These are phyloP conservation scores for Marasmius oreades DNA, from an alignment of 1,284 basidiomycete genomes.

Conservation along the genomic window DNA sequence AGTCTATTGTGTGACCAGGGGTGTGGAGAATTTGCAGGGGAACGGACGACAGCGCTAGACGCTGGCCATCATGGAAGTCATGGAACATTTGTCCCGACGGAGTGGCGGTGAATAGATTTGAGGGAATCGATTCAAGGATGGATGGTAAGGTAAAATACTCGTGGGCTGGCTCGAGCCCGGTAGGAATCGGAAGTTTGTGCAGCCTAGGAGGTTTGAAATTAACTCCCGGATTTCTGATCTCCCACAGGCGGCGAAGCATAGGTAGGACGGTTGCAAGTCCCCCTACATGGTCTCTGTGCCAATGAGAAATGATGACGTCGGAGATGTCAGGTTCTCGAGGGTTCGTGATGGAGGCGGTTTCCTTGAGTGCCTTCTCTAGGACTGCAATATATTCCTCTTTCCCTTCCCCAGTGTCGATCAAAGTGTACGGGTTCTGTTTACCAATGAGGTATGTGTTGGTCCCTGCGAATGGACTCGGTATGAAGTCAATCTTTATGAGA, in stretches of 20 bases:
- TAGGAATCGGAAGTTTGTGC: conserved; percentile 60
- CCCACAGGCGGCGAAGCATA: conserved; percentile 63
- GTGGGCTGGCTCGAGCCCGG: conserved; percentile 18
- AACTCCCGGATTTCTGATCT: conserved; percentile 34
- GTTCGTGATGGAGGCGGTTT: conserved; percentile 28
- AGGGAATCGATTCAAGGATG: conserved; percentile 40
- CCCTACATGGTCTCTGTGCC: conserved; percentile 84
- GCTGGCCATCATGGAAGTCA: conserved; percentile 52
- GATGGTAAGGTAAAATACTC: conserved; percentile 33
- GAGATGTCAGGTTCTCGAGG: conserved; percentile 53
- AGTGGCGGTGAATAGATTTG: conserved; percentile 41
- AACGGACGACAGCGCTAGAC: conserved; percentile 27
- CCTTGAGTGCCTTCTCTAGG: conserved; percentile 57
- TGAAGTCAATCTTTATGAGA: neutral
- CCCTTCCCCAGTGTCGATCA: conserved; percentile 90
- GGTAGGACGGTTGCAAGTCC: conserved; percentile 74
- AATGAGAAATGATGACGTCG: conserved; percentile 89
- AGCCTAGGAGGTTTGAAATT: conserved; percentile 62
- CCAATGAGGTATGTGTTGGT: conserved; percentile 94
- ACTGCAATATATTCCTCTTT: conserved; percentile 64
- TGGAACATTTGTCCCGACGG: conserved; percentile 45
- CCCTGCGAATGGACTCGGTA: conserved; percentile 37
- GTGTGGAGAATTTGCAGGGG: conserved; percentile 72
- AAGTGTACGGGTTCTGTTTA: conserved; percentile 62
- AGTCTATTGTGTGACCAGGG: conserved; percentile 91